These are phyloP conservation scores for Solanum rostratum DNA, from an alignment of 257 asterid species.

Conservation along the genomic window DNA sequence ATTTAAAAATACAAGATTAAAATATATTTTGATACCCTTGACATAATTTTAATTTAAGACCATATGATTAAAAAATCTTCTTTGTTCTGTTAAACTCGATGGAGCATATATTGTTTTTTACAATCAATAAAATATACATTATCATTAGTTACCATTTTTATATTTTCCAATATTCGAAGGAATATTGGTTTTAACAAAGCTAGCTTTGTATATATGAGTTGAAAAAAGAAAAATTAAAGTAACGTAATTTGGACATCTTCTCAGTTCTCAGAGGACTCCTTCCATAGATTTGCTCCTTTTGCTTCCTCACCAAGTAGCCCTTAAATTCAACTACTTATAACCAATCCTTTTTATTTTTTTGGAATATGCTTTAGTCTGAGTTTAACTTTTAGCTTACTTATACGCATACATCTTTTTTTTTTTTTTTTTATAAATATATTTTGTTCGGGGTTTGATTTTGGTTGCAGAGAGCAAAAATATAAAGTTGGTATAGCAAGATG, in stretches of 20 bases:
- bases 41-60: too few species aligned
- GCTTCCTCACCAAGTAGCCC: not conserved
- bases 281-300: not conserved
- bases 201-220: not conserved
- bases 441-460: not conserved
- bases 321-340: not conserved
- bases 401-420: not conserved
- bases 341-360: not conserved
- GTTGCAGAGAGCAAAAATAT: not conserved
- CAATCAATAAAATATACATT: not conserved
- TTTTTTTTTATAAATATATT: not conserved
- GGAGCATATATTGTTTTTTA: not conserved
- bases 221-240: not conserved
- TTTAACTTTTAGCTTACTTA: not conserved
- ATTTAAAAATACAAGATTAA: too few species aligned
- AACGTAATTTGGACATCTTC: not conserved
- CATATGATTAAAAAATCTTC: too few species aligned
- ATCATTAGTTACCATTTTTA: not conserved
- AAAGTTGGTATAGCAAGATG: constrained; percentile 14
- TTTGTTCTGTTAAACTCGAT: too few species aligned
- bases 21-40: too few species aligned
- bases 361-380: not conserved
- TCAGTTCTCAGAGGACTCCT: not conserved
- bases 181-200: not conserved
- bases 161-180: not conserved